Evolutionary conservation across 805 yeast genomes (phyloP), one percentile per base, ranked within the genome.

Genomic region (Crinitomyces ghanaensis): DNA sequence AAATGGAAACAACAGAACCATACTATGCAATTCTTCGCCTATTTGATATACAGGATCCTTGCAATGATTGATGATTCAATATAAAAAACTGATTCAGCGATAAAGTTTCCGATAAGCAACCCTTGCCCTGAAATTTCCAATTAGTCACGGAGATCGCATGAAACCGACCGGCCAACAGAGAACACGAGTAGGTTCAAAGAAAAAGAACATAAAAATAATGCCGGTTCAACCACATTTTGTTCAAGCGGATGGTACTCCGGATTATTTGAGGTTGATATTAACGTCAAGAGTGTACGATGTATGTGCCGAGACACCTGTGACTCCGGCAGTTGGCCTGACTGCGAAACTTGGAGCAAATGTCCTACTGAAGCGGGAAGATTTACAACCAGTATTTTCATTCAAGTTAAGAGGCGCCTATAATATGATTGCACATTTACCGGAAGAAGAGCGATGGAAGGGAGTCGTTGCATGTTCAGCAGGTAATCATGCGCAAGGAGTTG

Each of bases 391-490:
- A 4, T 93, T 91, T 57, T 79, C 93, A 28, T 91, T 91, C 70
- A 91, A 91, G 60, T 66, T 91, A 39, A 77, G 99, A 55, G 99
- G 99, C 38, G 99, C 98, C 12, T 84, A 86, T 60, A 91, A 91
- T 56, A 85, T 84, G 94, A 80, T 91, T 48, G 93, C 97, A 22
- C 82, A 88, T 48, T 59, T 91, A 31, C 51, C 65, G 11, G 53
- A 60, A 14, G 72, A 68, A 29, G 63, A 76, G 46, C 68, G 77
- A 42, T 48, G 83, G 54, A 65, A 69, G 31, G 99, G 99, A 47
- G 96, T 91, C 35, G 80, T 93, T 53, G 96, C 97, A 0, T 91
- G 97, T 50, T 84, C 96, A 19, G 99, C 99, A 3, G 99, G 99
- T 22, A 91, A 91, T 57, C 99, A 91, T 49, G 99, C 99, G 1